Conservation (phyloP, 495 filamentous ascomycete species). For the Annulohypoxylon bovei region DNA sequence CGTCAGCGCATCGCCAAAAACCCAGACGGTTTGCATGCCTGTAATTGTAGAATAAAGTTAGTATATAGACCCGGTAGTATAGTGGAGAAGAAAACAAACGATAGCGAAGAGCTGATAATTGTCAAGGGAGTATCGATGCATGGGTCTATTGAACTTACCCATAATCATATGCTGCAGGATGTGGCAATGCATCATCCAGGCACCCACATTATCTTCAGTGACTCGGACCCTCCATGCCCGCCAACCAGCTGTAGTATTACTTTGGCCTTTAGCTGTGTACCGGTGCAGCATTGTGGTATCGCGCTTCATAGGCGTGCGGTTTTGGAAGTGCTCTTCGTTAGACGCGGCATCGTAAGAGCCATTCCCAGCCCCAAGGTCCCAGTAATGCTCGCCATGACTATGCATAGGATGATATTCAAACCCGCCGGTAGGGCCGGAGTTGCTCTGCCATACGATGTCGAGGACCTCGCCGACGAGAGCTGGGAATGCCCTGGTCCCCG, state of each 20-base stretch:
- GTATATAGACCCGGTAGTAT: background rate
- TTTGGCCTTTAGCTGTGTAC: constrained; percentile 50
- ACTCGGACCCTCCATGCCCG: constrained; percentile 66
- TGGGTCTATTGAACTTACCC: constrained; percentile 45
- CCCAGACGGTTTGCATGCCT: constrained; percentile 65
- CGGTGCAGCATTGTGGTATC: constrained; percentile 67
- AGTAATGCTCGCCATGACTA: constrained; percentile 66
- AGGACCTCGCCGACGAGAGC: constrained; percentile 67
- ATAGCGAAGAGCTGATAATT: background rate
- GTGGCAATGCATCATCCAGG: constrained; percentile 75
- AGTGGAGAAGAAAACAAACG: background rate
- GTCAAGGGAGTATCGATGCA: background rate
- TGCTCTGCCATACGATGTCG: constrained; percentile 67
- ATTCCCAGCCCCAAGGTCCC: constrained; percentile 66
- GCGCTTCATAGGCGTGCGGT: constrained; percentile 56
- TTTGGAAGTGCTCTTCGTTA: constrained; percentile 61
- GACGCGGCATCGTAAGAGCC: constrained; percentile 63
- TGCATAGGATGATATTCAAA: constrained; percentile 71
- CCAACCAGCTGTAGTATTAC: constrained; percentile 62
- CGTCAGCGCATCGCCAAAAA: constrained; percentile 58
- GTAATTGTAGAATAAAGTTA: constrained; percentile 12
- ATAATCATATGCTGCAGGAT: constrained; percentile 65
- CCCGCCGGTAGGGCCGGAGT: constrained; percentile 58
- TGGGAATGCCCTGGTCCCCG: constrained; percentile 59
- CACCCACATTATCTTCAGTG: constrained; percentile 57